A percentile compares a stretch with the other conserved stretches of the same genome.
Evolutionary conservation across 495 filamentous ascomycete species (phyloP).

Genomic region (Lophiotrema nucula): DNA sequence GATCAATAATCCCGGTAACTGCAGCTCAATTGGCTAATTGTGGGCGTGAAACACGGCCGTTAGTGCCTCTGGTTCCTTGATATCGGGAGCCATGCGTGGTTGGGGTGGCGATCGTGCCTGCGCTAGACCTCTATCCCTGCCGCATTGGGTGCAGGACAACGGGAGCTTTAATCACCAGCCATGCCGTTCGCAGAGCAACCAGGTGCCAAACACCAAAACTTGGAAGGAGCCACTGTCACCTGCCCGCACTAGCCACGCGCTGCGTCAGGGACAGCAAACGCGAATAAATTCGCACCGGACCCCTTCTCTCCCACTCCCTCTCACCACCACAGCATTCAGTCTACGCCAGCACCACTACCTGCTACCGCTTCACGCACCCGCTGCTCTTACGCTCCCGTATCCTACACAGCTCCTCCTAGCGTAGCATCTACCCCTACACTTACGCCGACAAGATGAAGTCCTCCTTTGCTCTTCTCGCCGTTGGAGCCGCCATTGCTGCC

Average conservation of each 20-base stretch:
- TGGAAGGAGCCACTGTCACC: constrained; percentile 1
- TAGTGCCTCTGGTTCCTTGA: neutral
- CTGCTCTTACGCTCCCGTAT: neutral
- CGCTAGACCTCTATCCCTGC: neutral
- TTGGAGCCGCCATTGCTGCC: constrained; percentile 35
- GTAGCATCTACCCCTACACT: constrained; percentile 18
- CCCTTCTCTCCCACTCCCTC: neutral
- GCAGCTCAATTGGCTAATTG: neutral
- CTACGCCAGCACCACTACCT: no score
- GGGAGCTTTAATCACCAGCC: no score
- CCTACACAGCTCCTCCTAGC: constrained; percentile 18
- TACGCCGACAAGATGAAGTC: constrained; percentile 39
- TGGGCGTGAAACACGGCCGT: neutral
- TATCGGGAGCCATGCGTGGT: neutral
- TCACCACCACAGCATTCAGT: no score
- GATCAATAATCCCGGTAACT: neutral
- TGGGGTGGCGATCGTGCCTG: constrained; percentile 3
- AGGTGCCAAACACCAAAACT: neutral
- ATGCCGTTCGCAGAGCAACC: neutral
- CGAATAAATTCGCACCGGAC: constrained; percentile 13
- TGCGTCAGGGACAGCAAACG: neutral
- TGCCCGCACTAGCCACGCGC: constrained; percentile 5
- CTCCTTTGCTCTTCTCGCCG: constrained; percentile 39
- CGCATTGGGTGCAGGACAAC: no score
- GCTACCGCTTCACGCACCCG: constrained; percentile 2